Evolutionary conservation across 164 flowering plant genomes (phyloP), one percentile per base, ranked within the genome.

Genomic region (Vitis rupestris): DNA sequence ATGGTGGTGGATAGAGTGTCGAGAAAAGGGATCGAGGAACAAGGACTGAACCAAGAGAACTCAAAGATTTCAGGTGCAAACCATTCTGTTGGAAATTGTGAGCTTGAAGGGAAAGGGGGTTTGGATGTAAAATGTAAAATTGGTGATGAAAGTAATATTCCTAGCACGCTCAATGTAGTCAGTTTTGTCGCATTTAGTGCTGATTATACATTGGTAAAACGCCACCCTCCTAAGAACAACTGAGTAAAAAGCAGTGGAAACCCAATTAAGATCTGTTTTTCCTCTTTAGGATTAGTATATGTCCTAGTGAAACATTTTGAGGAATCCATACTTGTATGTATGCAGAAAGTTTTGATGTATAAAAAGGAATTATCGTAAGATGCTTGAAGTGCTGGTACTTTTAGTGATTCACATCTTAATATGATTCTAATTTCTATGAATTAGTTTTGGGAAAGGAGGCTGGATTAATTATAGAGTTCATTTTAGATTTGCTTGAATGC

Each of bases 1-100:
- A 52, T 78, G 75, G 47, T 7, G 2, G 54, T 12, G 12, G 31
- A 70, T 2, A 14, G 29, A 31, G 67, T 8, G 14, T 3, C 29
- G 50, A 60, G 4, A 13, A 55, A 59, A 44, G 63, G 74, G 66
- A 64, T 27, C 10, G 23, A 8, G 48, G 16, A 67, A 0, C 13
- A 58, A 23, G 48, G 6, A 3, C 14, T 14, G 3, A 29, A 49
- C 8, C 19, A 55, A 50, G 13, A 9, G 53, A 23, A 2, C 57
- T 13, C 68, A 67, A n/a, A 61, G 65, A 71, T 56, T 75, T 72
- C 81, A 79, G 81, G 78, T 79, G 75, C 81, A 69, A 55, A 50
- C 27, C 59, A 49, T 49, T 67, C 50, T 76, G 62, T 59, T 71
- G 72, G 72, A 58, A 71, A 58, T 50, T 58, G 56, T 61, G 58